Evolutionary conservation across 768 basidiomycete species (phyloP).

Genomic region (Termitomyces sp.): DNA sequence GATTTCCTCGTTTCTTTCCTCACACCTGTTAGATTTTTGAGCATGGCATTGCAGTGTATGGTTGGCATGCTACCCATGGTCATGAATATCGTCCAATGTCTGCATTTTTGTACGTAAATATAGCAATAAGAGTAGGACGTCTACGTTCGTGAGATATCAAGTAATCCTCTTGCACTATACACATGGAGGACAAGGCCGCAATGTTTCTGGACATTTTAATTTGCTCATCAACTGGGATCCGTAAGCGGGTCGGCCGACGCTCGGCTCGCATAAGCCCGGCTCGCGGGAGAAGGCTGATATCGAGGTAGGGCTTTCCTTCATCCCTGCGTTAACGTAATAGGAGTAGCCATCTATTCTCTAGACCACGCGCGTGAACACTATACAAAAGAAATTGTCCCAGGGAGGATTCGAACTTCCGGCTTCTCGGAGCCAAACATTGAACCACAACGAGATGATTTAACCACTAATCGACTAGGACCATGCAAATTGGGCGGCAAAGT

Average conservation of each 20-base stretch:
- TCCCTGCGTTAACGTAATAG: too few species aligned
- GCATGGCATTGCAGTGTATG: neutral
- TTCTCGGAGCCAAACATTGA: slow-evolving; percentile 11
- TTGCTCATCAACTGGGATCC: too few species aligned
- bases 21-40: neutral
- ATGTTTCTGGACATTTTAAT: neutral
- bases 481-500: too few species aligned
- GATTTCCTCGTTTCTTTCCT: neutral
- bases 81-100: neutral
- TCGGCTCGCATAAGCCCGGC: too few species aligned
- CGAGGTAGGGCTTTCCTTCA: too few species aligned
- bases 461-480: slow-evolving; percentile 16
- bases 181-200: too few species aligned
- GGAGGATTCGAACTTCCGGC: slow-evolving; percentile 25
- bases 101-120: neutral
- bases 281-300: too few species aligned
- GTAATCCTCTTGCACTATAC: too few species aligned
- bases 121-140: too few species aligned
- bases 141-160: neutral
- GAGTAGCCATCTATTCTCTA: too few species aligned
- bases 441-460: slow-evolving; percentile 19
- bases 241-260: too few species aligned
- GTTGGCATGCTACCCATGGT: neutral
- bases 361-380: too few species aligned
- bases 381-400: slow-evolving; percentile 18